A percentile compares a stretch with the other conserved stretches of the same genome.
Evolutionary conservation across 176 grass and related monocot species (phyloP).

Genomic region (Aegilops longissima): DNA sequence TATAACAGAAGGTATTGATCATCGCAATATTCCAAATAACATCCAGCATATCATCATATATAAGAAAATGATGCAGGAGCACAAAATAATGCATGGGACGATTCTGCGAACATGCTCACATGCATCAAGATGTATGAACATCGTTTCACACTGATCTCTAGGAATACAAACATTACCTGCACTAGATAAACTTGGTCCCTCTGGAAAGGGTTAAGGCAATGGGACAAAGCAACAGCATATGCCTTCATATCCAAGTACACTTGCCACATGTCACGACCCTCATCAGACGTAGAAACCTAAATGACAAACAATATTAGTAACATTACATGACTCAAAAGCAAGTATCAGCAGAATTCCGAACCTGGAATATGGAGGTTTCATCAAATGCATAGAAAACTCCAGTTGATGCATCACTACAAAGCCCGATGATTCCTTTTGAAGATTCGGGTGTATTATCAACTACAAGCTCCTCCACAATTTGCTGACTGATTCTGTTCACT

Average conservation of each 20-base stretch:
- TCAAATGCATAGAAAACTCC: constrained; percentile 92
- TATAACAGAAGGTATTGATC: constrained; percentile 5
- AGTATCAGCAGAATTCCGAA: constrained; percentile 24
- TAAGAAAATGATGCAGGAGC: not conserved
- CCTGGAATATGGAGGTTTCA: constrained; percentile 97
- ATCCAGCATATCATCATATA: constrained; percentile 18
- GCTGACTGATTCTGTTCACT: constrained; percentile 95
- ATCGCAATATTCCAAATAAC: constrained; percentile 24
- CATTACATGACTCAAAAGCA: constrained; percentile 23
- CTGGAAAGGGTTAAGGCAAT: constrained; percentile 75
- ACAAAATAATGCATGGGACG: not conserved
- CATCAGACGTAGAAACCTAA: constrained; percentile 80
- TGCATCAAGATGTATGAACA: constrained; percentile 7
- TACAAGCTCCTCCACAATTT: constrained; percentile 77
- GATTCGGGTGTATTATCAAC: constrained; percentile 70
- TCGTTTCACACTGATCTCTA: constrained; percentile 25
- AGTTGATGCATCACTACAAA: constrained; percentile 90
- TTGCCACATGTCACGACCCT: constrained; percentile 97
- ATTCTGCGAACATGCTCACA: not conserved
- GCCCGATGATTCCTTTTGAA: constrained; percentile 84
- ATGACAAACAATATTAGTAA: constrained; percentile 33
- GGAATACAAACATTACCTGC: constrained; percentile 46
- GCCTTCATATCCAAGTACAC: constrained; percentile 90
- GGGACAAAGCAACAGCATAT: constrained; percentile 79
- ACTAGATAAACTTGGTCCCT: constrained; percentile 89